These are phyloP conservation scores for Chaetomium sp. DNA, from an alignment of 2,329 filamentous ascomycete genomes.

Conservation along the genomic window DNA sequence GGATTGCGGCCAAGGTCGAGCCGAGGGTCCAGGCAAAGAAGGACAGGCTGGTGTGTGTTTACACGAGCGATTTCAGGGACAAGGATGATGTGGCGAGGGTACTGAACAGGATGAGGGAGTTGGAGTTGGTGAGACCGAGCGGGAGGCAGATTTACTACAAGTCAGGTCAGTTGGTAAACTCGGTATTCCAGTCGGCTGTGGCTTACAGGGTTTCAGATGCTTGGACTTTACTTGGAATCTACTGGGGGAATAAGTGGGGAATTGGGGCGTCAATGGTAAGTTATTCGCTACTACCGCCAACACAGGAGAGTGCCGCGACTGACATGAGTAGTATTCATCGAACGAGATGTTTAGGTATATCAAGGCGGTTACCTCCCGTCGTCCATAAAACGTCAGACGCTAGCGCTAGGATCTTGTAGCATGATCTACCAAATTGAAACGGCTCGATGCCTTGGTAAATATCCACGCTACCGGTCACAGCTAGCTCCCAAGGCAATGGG, in stretches of 20 bases:
- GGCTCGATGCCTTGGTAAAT: neutral
- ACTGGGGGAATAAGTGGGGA: conserved; percentile 61
- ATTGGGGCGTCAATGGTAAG: conserved; percentile 52
- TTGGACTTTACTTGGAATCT: conserved; percentile 67
- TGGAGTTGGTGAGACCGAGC: conserved; percentile 59
- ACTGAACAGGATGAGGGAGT: conserved; percentile 60
- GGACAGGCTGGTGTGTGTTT: conserved; percentile 70
- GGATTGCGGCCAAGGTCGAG: conserved; percentile 72
- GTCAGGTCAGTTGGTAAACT: conserved; percentile 55
- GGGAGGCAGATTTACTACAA: conserved; percentile 74
- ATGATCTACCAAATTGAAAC: neutral
- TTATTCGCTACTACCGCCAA: neutral
- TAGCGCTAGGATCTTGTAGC: neutral
- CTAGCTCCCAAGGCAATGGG: neutral
- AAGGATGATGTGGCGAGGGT: conserved; percentile 69
- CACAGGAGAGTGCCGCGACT: neutral
- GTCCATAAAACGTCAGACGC: neutral
- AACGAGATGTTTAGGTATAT: conserved; percentile 33
- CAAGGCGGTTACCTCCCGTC: conserved; percentile 12
- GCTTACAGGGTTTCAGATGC: conserved; percentile 54
- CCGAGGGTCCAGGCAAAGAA: conserved; percentile 52
- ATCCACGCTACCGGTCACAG: neutral
- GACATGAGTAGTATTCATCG: conserved; percentile 33
- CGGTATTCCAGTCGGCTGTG: neutral
- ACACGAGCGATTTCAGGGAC: conserved; percentile 75